Conservation (phyloP, 1,284 basidiomycete species). For the Polyporus tsugae region DNA sequence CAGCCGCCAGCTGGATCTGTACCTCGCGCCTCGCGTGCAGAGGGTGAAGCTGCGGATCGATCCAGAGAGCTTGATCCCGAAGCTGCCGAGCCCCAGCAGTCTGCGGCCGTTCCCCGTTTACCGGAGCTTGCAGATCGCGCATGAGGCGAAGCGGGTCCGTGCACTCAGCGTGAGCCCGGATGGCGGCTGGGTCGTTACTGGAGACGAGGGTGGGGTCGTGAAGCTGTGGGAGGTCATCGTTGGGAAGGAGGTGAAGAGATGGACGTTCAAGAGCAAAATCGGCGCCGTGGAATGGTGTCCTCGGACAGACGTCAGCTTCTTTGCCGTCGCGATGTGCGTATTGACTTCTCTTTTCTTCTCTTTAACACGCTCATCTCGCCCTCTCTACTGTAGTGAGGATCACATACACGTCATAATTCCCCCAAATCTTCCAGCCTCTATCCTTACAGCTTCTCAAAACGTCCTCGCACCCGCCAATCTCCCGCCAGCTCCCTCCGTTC, state of each 20-base stretch:
- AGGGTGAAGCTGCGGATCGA: constrained; percentile 90
- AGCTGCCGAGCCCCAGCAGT: constrained; percentile 94
- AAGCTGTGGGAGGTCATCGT: constrained; percentile 95
- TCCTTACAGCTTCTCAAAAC: constrained; percentile 69
- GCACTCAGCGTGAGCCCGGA: constrained; percentile 87
- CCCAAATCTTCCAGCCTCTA: constrained; percentile 68
- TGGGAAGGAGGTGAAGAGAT: constrained; percentile 89
- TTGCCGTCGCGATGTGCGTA: constrained; percentile 84
- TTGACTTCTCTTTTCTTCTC: constrained; percentile 3
- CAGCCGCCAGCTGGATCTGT: constrained; percentile 94
- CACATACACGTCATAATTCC: constrained; percentile 87
- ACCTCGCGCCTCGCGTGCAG: constrained; percentile 94
- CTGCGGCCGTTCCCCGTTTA: constrained; percentile 96
- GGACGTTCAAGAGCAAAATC: constrained; percentile 86
- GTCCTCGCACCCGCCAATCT: constrained; percentile 71
- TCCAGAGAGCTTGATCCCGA: constrained; percentile 91
- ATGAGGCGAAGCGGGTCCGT: constrained; percentile 77
- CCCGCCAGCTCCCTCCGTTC: constrained; percentile 62
- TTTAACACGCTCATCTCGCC: constrained; percentile 9
- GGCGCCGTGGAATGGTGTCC: constrained; percentile 96
- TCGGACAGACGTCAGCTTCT: constrained; percentile 82
- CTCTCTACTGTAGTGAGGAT: constrained; percentile 74
- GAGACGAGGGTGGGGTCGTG: constrained; percentile 90
- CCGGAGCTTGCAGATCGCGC: constrained; percentile 77
- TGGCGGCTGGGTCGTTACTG: constrained; percentile 92